phyloP scores from a whole-genome alignment of 2,329 filamentous ascomycete genomes.

The Plenodomus biglobosus region DNA sequence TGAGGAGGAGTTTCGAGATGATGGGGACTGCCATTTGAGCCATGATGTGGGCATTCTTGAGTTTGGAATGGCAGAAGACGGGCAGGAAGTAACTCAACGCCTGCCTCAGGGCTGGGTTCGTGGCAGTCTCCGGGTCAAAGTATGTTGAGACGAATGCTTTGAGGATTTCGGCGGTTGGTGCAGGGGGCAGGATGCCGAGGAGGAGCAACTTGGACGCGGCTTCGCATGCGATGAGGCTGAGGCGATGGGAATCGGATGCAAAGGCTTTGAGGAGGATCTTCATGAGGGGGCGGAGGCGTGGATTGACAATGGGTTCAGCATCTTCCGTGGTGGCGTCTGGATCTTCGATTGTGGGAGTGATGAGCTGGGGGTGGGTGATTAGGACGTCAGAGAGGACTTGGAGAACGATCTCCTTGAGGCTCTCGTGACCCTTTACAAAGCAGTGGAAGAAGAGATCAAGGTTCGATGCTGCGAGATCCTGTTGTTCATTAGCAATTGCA shows the following conservation, averaged over 20 bases:
- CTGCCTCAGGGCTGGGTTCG: conserved; percentile 81
- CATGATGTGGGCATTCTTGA: conserved; percentile 83
- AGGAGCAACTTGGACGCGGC: conserved; percentile 86
- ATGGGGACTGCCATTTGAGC: conserved; percentile 71
- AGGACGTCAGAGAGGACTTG: conserved; percentile 93
- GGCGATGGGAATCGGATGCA: conserved; percentile 64
- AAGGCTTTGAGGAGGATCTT: conserved; percentile 86
- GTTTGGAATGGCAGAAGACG: conserved; percentile 84
- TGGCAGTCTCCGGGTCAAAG: conserved; percentile 80
- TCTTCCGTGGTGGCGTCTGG: conserved; percentile 48
- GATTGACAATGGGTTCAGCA: conserved; percentile 30
- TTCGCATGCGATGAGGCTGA: conserved; percentile 78
- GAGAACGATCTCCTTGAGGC: conserved; percentile 83
- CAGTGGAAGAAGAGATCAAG: conserved; percentile 92
- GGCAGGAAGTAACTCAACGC: conserved; percentile 91
- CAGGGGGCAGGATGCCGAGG: conserved; percentile 64
- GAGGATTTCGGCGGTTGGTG: conserved; percentile 66
- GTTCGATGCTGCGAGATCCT: conserved; percentile 88
- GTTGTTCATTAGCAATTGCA: conserved; percentile 12
- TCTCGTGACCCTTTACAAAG: conserved; percentile 88
- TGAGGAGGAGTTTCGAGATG: conserved; percentile 66
- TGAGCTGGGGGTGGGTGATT: conserved; percentile 80
- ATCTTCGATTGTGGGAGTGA: conserved; percentile 58
- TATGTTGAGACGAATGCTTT: conserved; percentile 82
- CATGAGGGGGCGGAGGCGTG: conserved; percentile 63